Evolutionary conservation across 805 yeast genomes (phyloP), one percentile per base, ranked within the genome.

Genomic region (Candida wancherniae): DNA sequence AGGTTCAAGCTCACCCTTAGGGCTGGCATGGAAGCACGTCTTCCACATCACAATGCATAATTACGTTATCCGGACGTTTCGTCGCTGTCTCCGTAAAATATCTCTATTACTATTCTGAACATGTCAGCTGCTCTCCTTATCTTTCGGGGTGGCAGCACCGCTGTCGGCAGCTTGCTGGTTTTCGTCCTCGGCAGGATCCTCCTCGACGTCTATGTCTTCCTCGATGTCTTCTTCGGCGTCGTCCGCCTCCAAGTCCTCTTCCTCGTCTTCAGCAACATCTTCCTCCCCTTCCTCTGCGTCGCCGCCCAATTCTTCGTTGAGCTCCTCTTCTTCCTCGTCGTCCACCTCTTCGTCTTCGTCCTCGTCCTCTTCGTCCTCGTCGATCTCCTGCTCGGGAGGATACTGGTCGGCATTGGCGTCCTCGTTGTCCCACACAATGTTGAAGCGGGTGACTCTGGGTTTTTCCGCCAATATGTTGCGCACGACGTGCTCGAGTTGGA

Each of bases 391-490:
- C 42, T 81, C 86, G 3, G 92, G 92, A 9, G 90, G 94, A 45
- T 73, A 82, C 31, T 78, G 77, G 31, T 83, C 86, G 4, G 67
- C 67, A 36, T 63, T 73, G 19, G 66, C 74, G 32, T 77, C 86
- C 27, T 64, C 69, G 39, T 82, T 84, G 54, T 86, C 95, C 99
- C 99, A 92, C 3, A 87, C 94, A 34, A 92, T 92, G 56, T 92
- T 92, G 61, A 92, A 92, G 42, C 97, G 69, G 5, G 99, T 92
- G 23, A 92, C 98, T 45, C 97, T 71, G 24, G 99, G 99, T 63
- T 92, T 92, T 55, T 92, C 97, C 4, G 97, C 97, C 36, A 92
- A 67, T 21, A 92, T 84, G 58, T 90, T 92, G 51, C 99, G 75
- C 17, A 85, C 94, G 23, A 92, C 95, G 50, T 84, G 92, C 36